Percentiles rank a stretch among this genome's conserved stretches.
Conservation (phyloP, 2,329 filamentous ascomycete genomes). For the Hawksworthiomyces lignivorus region DNA sequence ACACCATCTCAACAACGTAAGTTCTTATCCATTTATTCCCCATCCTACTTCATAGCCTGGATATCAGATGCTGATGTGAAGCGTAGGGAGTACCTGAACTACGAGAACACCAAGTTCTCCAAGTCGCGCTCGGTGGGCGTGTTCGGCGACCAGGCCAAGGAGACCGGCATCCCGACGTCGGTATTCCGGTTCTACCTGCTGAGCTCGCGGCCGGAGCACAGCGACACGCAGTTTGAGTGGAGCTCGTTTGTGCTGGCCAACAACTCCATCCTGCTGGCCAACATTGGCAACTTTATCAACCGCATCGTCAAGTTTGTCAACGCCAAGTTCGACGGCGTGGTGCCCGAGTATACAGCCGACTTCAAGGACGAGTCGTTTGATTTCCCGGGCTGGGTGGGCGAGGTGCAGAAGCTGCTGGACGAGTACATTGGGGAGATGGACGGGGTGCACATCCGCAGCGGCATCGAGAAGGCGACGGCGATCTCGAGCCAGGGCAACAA, state of each 20-base stretch:
- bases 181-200: conserved; percentile 94
- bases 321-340: conserved; percentile 62
- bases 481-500: conserved; percentile 52
- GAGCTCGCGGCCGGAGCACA: conserved; percentile 74
- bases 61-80: no score
- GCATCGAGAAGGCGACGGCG: conserved; percentile 56
- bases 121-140: conserved; percentile 87
- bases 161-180: conserved; percentile 74
- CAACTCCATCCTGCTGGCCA: conserved; percentile 80
- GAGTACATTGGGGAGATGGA: conserved; percentile 63
- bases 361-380: conserved; percentile 41
- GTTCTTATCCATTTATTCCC: neutral
- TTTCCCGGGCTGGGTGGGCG: conserved; percentile 46
- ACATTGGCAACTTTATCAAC: conserved; percentile 68
- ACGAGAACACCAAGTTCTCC: conserved; percentile 84
- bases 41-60: no score
- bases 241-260: conserved; percentile 69
- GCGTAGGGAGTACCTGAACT: conserved; percentile 74
- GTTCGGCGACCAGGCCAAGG: conserved; percentile 81
- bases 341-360: conserved; percentile 55
- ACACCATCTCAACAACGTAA: conserved; percentile 73
- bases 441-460: conserved; percentile 61
- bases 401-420: conserved; percentile 58
- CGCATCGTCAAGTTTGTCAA: conserved; percentile 69
- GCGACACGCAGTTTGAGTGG: conserved; percentile 57